Conservation (phyloP, 768 basidiomycete species). For the Tricholoma terreum region DNA sequence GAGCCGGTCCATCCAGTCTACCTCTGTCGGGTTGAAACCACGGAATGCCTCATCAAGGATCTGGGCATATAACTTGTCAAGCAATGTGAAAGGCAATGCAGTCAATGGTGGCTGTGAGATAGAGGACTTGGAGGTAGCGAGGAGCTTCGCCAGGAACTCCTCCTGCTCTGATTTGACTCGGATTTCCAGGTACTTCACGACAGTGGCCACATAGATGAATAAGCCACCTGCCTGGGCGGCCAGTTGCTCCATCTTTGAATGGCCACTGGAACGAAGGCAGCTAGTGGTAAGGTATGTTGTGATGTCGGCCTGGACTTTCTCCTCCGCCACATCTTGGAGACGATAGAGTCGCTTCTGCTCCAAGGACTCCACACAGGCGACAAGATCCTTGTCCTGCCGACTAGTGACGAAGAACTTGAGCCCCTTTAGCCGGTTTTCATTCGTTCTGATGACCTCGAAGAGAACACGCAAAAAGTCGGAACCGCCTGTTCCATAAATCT, state of each 20-base stretch:
- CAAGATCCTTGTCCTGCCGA: slow-evolving; percentile 15
- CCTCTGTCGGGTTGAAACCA: no score
- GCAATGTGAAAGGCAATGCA: no score
- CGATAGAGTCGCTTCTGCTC: background rate
- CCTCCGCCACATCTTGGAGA: background rate
- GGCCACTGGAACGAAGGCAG: no score
- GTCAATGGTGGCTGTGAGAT: no score
- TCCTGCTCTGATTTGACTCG: background rate
- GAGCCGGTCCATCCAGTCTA: no score
- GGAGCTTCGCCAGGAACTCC: background rate
- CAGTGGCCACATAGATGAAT: background rate
- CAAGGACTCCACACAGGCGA: background rate
- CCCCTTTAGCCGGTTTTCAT: slow-evolving; percentile 6
- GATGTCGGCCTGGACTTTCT: background rate
- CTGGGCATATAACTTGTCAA: background rate
- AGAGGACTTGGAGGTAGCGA: background rate
- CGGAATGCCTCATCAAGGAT: no score
- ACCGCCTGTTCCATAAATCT: slow-evolving; percentile 15
- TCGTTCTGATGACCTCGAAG: slow-evolving; percentile 10
- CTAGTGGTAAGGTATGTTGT: background rate
- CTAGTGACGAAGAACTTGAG: slow-evolving; percentile 24
- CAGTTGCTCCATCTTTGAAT: background rate
- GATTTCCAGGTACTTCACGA: background rate
- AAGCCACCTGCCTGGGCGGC: background rate
- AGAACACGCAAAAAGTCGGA: slow-evolving; percentile 12